A percentile compares a stretch with the other conserved stretches of the same genome.
phyloP scores from a whole-genome alignment of 108 stramenopile species.

The Nitzschia palea region DNA sequence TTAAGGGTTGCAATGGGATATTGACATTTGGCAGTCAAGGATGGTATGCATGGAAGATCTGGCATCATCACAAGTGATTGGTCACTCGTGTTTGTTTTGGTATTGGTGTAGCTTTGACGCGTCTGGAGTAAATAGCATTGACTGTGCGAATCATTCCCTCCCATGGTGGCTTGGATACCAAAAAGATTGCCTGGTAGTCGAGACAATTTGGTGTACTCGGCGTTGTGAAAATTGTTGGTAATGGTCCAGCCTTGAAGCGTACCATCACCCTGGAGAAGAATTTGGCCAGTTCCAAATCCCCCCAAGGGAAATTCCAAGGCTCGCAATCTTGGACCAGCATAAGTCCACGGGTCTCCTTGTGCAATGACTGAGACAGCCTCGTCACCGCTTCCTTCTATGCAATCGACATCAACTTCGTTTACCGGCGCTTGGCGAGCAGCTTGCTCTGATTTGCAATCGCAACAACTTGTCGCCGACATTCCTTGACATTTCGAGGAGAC shows the following conservation, averaged over 20 bases:
- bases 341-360: conserved; percentile 4
- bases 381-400: not conserved
- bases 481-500: no score
- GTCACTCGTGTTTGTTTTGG: not conserved
- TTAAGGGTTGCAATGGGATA: conserved; percentile 15
- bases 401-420: not conserved
- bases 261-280: conserved; percentile 13
- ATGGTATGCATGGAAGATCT: not conserved
- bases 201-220: not conserved
- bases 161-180: not conserved
- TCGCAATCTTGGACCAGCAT: not conserved
- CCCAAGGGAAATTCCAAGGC: conserved; percentile 17
- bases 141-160: not conserved
- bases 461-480: not conserved
- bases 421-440: not conserved
- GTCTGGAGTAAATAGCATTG: not conserved
- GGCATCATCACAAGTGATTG: not conserved
- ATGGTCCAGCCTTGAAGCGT: conserved; percentile 15
- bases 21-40: not conserved
- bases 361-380: no score
- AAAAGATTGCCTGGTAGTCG: conserved; percentile 4
- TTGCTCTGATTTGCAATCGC: not conserved
- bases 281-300: conserved; percentile 16
- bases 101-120: not conserved
- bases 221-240: not conserved